Conservation (phyloP, 2,329 filamentous ascomycete species). For the Ceratocystis papillata region DNA sequence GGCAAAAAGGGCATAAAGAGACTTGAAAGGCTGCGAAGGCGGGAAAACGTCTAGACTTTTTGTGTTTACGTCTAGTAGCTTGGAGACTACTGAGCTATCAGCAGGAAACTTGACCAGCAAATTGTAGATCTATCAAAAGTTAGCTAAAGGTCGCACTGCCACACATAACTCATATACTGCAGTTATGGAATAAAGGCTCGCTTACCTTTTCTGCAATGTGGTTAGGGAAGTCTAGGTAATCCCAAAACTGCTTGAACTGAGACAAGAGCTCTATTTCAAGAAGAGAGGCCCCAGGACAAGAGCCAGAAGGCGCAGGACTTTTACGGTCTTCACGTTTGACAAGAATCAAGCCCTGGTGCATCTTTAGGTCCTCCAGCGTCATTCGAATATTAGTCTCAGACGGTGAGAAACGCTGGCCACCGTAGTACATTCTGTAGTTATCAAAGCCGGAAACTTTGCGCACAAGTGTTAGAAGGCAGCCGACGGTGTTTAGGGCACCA, state of each 20-base stretch:
- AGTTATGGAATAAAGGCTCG: slow-evolving; percentile 14
- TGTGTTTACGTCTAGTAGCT: slow-evolving; percentile 45
- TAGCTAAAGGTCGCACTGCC: background rate
- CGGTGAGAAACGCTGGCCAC: slow-evolving; percentile 54
- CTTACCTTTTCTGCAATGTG: slow-evolving; percentile 55
- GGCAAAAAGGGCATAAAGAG: slow-evolving; percentile 60
- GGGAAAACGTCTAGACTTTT: slow-evolving; percentile 56
- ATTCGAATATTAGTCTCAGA: slow-evolving; percentile 47
- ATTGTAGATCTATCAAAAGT: slow-evolving; percentile 48
- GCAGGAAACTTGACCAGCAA: slow-evolving; percentile 62
- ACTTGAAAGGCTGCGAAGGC: slow-evolving; percentile 56
- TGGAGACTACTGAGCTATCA: slow-evolving; percentile 49
- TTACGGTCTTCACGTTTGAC: slow-evolving; percentile 48
- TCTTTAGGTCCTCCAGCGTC: slow-evolving; percentile 57
- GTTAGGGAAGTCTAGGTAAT: slow-evolving; percentile 64
- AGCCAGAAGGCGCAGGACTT: slow-evolving; percentile 31
- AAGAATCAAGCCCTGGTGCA: slow-evolving; percentile 54
- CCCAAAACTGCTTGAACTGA: slow-evolving; percentile 76
- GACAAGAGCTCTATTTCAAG: slow-evolving; percentile 70
- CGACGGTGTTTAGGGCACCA: slow-evolving; percentile 58
- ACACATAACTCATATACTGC: slow-evolving; percentile 23
- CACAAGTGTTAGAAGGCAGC: slow-evolving; percentile 57
- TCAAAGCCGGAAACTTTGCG: slow-evolving; percentile 61
- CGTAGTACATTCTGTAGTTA: slow-evolving; percentile 62
- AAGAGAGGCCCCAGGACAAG: slow-evolving; percentile 42